Percentiles rank a stretch among this genome's conserved stretches.
These are phyloP conservation scores for Deuterostichococcus epilithicus DNA, from an alignment of 139 green algal species.

Conservation along the genomic window DNA sequence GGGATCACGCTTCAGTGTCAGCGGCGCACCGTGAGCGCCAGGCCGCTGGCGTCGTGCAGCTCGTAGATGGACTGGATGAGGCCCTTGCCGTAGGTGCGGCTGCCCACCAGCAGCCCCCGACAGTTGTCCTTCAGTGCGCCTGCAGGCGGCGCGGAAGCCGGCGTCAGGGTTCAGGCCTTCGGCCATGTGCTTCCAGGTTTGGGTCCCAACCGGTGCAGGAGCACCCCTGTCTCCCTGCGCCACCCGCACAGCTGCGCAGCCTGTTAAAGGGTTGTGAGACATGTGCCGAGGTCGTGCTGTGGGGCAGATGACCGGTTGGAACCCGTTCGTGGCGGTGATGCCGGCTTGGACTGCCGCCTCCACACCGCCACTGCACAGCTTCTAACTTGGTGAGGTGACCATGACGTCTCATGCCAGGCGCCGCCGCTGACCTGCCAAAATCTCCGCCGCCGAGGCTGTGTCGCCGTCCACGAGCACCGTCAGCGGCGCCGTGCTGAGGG, in stretches of 20 bases:
- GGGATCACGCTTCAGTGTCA: not conserved
- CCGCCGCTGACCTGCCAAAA: conserved; percentile 49
- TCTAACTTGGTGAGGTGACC: too few relatives aligned
- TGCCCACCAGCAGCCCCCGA: conserved; percentile 80
- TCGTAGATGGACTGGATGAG: conserved; percentile 97
- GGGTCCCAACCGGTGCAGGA: too few relatives aligned
- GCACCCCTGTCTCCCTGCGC: not conserved
- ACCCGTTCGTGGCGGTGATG: too few relatives aligned
- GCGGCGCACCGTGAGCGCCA: conserved; percentile 80
- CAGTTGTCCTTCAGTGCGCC: conserved; percentile 96
- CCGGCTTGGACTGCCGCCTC: too few relatives aligned
- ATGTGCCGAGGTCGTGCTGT: too few relatives aligned
- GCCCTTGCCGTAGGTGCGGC: conserved; percentile 91
- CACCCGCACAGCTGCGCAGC: not conserved
- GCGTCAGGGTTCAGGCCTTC: too few relatives aligned
- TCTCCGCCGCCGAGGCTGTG: conserved; percentile 86
- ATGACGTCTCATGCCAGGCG: too few relatives aligned
- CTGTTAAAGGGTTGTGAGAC: too few relatives aligned
- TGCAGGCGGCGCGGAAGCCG: conserved; percentile 4
- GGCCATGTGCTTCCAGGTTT: too few relatives aligned
- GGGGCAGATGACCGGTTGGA: too few relatives aligned
- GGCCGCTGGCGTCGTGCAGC: conserved; percentile 80
- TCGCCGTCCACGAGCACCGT: conserved; percentile 83
- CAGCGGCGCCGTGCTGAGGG: conserved; percentile 42
- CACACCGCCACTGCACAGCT: too few relatives aligned